phyloP scores from a whole-genome alignment of 1,139 yeast genomes.

The Kodamaea derodonti region DNA sequence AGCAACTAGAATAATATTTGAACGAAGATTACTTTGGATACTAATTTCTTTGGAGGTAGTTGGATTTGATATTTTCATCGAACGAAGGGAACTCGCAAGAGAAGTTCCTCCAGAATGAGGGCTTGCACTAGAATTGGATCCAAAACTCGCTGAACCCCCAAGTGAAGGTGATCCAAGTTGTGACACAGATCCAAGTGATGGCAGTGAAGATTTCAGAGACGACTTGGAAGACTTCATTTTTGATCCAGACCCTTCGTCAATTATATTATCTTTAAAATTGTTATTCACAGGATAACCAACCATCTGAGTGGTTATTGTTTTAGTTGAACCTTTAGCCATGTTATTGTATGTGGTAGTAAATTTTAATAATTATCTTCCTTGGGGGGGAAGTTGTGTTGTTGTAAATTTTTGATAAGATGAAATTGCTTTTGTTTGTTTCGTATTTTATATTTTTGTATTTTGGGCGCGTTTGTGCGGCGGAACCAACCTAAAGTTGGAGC shows the following conservation, averaged over 20 bases:
- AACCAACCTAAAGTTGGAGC: too few species aligned
- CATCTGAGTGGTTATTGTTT: conserved; percentile 7
- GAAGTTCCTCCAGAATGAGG: neutral
- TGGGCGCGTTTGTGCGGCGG: neutral
- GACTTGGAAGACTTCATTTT: too few species aligned
- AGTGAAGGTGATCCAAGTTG: too few species aligned
- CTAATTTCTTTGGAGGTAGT: conserved; percentile 11
- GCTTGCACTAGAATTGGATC: neutral
- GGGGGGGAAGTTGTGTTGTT: neutral
- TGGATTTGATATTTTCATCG: conserved; percentile 20
- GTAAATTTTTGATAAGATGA: neutral
- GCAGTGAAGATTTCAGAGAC: neutral
- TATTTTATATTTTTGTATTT: too few species aligned
- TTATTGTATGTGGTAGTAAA: neutral
- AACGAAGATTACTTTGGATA: conserved; percentile 14
- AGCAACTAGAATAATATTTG: conserved; percentile 37
- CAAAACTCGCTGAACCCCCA: neutral
- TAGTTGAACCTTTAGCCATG: conserved; percentile 8
- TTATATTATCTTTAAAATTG: neutral
- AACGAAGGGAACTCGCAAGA: conserved; percentile 9
- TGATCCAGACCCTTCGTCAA: too few species aligned
- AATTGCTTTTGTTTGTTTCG: neutral
- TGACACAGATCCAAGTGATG: too few species aligned
- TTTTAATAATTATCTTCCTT: neutral
- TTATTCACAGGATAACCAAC: conserved; percentile 5